These are phyloP conservation scores for Sedum album DNA, from an alignment of 164 flowering plant genomes.

Conservation along the genomic window DNA sequence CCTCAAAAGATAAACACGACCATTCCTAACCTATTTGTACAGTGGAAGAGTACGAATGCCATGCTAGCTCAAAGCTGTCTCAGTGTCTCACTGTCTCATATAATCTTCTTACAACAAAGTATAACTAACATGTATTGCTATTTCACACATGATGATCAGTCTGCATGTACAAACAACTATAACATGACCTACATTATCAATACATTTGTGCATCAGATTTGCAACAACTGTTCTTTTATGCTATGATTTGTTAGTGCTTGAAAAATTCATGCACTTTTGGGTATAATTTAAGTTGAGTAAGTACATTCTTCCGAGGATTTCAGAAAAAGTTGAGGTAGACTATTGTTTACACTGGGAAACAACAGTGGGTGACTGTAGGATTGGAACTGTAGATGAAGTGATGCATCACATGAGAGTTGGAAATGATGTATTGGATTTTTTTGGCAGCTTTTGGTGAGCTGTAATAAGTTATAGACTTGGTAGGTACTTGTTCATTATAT, in stretches of 20 bases:
- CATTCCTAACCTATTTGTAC: too few relatives aligned
- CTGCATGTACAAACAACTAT: neutral
- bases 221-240: too few relatives aligned
- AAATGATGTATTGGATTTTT: constrained; percentile 7
- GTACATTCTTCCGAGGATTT: neutral
- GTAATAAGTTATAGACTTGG: neutral
- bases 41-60: neutral
- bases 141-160: neutral
- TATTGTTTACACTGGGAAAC: neutral
- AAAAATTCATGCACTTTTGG: neutral
- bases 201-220: too few relatives aligned
- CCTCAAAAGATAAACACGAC: neutral
- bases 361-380: constrained; percentile 1
- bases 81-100: neutral
- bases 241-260: neutral
- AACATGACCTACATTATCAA: too few relatives aligned
- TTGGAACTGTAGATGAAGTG: too few relatives aligned
- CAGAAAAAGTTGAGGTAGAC: neutral
- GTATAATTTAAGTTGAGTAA: neutral
- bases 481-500: neutral
- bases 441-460: constrained; percentile 6
- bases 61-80: neutral
- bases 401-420: constrained; percentile 8
- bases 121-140: neutral
- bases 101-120: too few relatives aligned